A percentile compares a stretch with the other conserved stretches of the same genome.
phyloP scores from a whole-genome alignment of 2,329 filamentous ascomycete genomes.

The Eutypella sp. region DNA sequence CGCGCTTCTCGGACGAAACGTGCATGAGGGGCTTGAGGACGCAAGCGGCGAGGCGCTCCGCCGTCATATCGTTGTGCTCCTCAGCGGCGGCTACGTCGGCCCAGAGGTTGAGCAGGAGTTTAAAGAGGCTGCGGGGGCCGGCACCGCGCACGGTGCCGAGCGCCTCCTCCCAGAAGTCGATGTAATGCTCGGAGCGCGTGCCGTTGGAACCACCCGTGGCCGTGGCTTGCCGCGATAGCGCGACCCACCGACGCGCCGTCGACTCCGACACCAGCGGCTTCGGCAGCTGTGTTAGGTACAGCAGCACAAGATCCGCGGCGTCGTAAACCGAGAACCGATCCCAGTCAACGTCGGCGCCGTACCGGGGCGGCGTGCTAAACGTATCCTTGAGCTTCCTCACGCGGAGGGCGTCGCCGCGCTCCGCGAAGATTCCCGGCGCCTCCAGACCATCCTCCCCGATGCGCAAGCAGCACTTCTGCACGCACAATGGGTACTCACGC shows the following conservation, averaged over 20 bases:
- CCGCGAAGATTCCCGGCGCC: slow-evolving; percentile 34
- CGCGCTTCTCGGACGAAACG: slow-evolving; percentile 24
- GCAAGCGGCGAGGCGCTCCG: slow-evolving; percentile 35
- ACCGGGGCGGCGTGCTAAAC: slow-evolving; percentile 31
- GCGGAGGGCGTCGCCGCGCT: slow-evolving; percentile 26
- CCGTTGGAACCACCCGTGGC: slow-evolving; percentile 28
- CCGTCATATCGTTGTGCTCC: slow-evolving; percentile 38
- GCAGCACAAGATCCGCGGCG: slow-evolving; percentile 35
- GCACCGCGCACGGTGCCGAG: slow-evolving; percentile 35
- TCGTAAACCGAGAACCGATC: slow-evolving; percentile 33
- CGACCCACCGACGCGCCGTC: slow-evolving; percentile 35
- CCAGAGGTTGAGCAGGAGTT: slow-evolving; percentile 40
- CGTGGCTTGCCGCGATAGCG: slow-evolving; percentile 35
- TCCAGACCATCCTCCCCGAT: slow-evolving; percentile 30
- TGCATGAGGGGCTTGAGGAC: slow-evolving; percentile 38
- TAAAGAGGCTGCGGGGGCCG: slow-evolving; percentile 32
- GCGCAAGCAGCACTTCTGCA: slow-evolving; percentile 35
- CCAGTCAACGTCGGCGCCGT: slow-evolving; percentile 35
- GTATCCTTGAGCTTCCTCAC: slow-evolving; percentile 32
- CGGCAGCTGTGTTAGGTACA: slow-evolving; percentile 35
- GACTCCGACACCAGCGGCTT: slow-evolving; percentile 34
- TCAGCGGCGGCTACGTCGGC: slow-evolving; percentile 35
- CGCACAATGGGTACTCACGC: slow-evolving; percentile 37
- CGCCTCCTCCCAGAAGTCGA: slow-evolving; percentile 44
- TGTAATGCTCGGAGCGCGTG: slow-evolving; percentile 34